Conservation (phyloP, 176 grass and related monocot genomes). For the Avena insularis region DNA sequence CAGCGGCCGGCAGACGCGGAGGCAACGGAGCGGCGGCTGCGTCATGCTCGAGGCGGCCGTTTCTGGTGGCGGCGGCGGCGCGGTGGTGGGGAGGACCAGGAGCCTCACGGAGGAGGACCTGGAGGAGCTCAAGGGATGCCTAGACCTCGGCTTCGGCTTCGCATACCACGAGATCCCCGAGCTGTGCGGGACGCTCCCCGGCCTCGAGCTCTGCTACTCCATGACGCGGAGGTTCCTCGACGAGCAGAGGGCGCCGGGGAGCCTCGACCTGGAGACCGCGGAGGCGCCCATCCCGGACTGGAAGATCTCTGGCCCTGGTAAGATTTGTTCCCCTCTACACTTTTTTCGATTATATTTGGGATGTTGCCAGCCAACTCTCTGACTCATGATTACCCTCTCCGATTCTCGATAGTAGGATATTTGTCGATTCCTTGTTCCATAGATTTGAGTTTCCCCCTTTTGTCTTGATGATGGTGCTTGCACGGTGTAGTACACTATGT, state of each 20-base stretch:
- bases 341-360: not conserved
- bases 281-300: slow-evolving; percentile 52
- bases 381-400: not conserved
- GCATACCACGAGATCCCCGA: slow-evolving; percentile 72
- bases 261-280: not conserved
- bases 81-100: slow-evolving; percentile 45
- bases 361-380: not conserved
- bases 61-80: not conserved
- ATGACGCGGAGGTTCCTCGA: slow-evolving; percentile 76
- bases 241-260: slow-evolving; percentile 49
- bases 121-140: slow-evolving; percentile 82
- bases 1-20: not conserved
- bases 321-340: not conserved
- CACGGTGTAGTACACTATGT: slow-evolving; percentile 9
- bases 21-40: slow-evolving; percentile 39
- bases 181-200: slow-evolving; percentile 69
- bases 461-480: not conserved
- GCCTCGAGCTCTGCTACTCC: slow-evolving; percentile 84
- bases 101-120: slow-evolving; percentile 82
- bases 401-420: slow-evolving; percentile 2
- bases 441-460: slow-evolving; percentile 10
- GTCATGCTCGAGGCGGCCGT: slow-evolving; percentile 63
- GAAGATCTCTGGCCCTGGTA: slow-evolving; percentile 84
- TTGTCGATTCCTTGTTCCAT: not conserved
- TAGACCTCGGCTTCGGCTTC: slow-evolving; percentile 86